These are phyloP conservation scores for Calonectria pauciramosa DNA, from an alignment of 2,329 filamentous ascomycete species.

Conservation along the genomic window DNA sequence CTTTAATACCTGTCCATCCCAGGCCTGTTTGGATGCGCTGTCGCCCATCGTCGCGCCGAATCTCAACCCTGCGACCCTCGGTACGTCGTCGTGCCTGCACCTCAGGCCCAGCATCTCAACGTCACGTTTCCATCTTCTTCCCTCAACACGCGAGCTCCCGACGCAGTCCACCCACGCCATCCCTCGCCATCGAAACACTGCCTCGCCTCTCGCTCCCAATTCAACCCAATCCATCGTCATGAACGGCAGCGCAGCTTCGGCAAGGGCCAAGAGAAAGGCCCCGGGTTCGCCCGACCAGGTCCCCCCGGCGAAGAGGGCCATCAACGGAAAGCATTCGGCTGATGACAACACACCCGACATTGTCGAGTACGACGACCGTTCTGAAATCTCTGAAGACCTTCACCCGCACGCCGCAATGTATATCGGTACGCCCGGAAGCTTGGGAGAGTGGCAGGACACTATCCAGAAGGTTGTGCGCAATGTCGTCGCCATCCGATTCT, in stretches of 20 bases:
- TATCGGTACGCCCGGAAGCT: constrained; percentile 54
- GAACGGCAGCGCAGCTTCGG: constrained; percentile 58
- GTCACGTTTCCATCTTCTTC: constrained; percentile 28
- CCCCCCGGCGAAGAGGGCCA: constrained; percentile 52
- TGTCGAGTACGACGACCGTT: constrained; percentile 56
- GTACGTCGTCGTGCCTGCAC: constrained; percentile 32
- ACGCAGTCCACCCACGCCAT: constrained; percentile 20
- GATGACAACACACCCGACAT: constrained; percentile 65
- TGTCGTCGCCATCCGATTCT: constrained; percentile 99
- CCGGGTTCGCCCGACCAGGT: constrained; percentile 56
- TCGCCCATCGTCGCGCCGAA: constrained; percentile 39
- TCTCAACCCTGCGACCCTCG: constrained; percentile 39
- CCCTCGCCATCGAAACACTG: constrained; percentile 25
- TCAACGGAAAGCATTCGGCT: constrained; percentile 64
- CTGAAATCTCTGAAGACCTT: constrained; percentile 58
- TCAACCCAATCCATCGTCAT: constrained; percentile 48
- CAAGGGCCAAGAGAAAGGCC: constrained; percentile 67
- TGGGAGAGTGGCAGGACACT: constrained; percentile 89
- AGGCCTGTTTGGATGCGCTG: constrained; percentile 43
- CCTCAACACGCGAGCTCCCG: constrained; percentile 20
- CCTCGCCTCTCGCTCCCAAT: constrained; percentile 14
- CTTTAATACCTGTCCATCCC: constrained; percentile 28
- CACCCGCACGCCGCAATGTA: constrained; percentile 51
- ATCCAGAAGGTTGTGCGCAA: constrained; percentile 95
- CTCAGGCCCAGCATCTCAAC: constrained; percentile 25